Evolutionary conservation across 345 rosid genomes (phyloP), one percentile per base, ranked within the genome.

Genomic region (Eucalyptus fibrosa): DNA sequence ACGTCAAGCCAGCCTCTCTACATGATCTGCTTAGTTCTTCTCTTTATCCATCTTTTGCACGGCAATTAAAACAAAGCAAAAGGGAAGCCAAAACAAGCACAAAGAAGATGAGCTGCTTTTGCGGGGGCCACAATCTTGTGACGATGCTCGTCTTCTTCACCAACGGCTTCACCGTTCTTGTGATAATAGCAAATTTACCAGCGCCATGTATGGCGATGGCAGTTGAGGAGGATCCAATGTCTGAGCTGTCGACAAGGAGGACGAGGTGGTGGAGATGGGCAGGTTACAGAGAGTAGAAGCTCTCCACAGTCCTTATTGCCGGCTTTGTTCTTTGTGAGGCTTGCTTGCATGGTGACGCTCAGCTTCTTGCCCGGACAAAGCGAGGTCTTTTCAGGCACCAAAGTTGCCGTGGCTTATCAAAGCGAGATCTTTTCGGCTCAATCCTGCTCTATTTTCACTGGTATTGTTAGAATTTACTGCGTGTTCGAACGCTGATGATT

Each of bases 321-420:
- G 96, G 97, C 28, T 69, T 94, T 4, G 91, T 93, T 86, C 88
- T 95, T 53, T 90, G 93, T 44, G 88, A 93, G 49, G 90, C 92
- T 65, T 92, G 92, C 87, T 89, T 87, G 83, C 89, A 72, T 55
- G 90, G 89, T 21, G 77, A 89, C 40, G 21, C 89, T 88, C 89
- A 87, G 14, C 92, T 90, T 87, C 91, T 65, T 56, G 72, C 94
- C 55, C 91, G 94, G 93, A 53, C 56, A 53, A 19, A 53, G 24
- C 56, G 24, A 53, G 56, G 56, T 53, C 56, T 83, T 16, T 88
- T 37, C 28, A 96, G 98, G 98, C 90, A 96, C 99, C 37, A 92
- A 99, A 92, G 92, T 95, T 28, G 96, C 99, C 24, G 90, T 96
- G n/a, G 96, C 99, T 93, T 97, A 98, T 92, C 99, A 96, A 93